These are phyloP conservation scores for Echria macrotheca DNA, from an alignment of 495 filamentous ascomycete species.

Conservation along the genomic window DNA sequence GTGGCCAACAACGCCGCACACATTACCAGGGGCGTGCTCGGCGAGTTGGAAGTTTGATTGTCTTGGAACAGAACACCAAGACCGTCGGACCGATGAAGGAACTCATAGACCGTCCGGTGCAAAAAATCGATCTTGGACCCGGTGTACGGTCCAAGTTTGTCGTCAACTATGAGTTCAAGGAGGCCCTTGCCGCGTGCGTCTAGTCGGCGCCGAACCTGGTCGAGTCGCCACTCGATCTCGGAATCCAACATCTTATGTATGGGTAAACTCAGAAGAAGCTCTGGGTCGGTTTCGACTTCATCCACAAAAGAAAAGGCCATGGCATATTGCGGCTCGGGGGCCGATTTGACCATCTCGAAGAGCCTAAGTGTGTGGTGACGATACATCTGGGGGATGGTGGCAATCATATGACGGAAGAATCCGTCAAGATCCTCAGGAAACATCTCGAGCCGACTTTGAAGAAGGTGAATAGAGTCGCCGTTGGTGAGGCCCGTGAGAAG, in stretches of 20 bases:
- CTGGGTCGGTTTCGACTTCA: not conserved
- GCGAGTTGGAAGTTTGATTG: not conserved
- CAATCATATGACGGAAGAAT: constrained; percentile 4
- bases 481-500: not conserved
- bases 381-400: not conserved
- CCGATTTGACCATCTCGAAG: not conserved
- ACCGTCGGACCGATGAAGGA: not conserved
- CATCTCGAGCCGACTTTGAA: not conserved
- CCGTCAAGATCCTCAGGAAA: not conserved
- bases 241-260: not conserved
- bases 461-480: not conserved
- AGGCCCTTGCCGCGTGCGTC: not conserved
- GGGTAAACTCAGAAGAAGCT: not conserved
- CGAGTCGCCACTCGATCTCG: not conserved
- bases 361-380: not conserved
- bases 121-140: not conserved
- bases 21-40: not conserved
- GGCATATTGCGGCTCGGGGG: not conserved
- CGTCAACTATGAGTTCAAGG: not conserved
- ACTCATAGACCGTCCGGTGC: not conserved
- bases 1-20: not conserved
- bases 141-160: not conserved
- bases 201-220: not conserved
- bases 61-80: not conserved
- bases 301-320: constrained; percentile 1